Evolutionary conservation across 108 stramenopile species (phyloP).

Genomic region (Cyclotella choctawhatcheeana): DNA sequence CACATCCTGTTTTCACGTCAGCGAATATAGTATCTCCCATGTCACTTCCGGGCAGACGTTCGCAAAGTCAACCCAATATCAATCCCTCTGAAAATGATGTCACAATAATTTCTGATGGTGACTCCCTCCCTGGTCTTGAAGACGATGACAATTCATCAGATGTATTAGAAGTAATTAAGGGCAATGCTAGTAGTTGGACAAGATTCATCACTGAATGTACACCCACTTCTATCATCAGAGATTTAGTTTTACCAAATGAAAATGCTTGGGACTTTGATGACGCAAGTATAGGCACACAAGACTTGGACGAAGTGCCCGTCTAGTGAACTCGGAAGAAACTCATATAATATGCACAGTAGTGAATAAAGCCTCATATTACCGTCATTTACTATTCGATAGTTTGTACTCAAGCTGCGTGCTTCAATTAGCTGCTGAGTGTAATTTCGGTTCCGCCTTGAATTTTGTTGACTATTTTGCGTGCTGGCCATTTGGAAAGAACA

Average conservation of each 20-base stretch:
- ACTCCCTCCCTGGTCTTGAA: not conserved
- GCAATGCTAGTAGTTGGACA: not conserved
- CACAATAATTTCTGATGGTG: not conserved
- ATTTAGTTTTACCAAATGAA: not conserved
- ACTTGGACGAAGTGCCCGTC: not conserved
- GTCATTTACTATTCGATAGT: too few relatives aligned
- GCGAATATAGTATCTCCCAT: not conserved
- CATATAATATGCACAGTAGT: too few relatives aligned
- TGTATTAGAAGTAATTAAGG: too few relatives aligned
- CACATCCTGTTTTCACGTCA: not conserved
- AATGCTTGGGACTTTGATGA: slow-evolving; percentile 14
- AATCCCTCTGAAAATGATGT: slow-evolving; percentile 3
- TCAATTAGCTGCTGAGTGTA: too few relatives aligned
- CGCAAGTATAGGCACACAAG: not conserved
- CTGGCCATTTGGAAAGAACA: too few relatives aligned
- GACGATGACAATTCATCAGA: not conserved
- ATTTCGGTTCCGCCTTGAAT: too few relatives aligned
- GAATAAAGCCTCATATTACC: too few relatives aligned
- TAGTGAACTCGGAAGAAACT: not conserved
- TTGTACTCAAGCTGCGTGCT: too few relatives aligned
- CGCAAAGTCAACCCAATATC: too few relatives aligned
- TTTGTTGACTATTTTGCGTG: too few relatives aligned
- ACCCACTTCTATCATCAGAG: not conserved
- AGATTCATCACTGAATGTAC: not conserved
- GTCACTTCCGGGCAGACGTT: not conserved